Conservation (phyloP, 192 early-diverging fungal genomes). For the Geosiphon pyriformis region DNA sequence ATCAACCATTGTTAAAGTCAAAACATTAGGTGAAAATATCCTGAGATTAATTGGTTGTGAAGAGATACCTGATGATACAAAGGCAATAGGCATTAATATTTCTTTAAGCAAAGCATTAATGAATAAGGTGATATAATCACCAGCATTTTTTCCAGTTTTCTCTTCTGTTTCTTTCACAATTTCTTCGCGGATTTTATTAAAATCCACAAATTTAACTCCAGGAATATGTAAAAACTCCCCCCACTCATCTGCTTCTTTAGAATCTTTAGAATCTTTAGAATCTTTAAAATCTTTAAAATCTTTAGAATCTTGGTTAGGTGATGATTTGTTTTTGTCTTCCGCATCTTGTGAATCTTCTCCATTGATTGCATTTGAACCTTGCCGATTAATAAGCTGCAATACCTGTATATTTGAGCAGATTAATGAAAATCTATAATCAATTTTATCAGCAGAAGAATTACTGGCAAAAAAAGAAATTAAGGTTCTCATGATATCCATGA, state of each 20-base stretch:
- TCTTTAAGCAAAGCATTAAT: neutral
- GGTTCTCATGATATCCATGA: no score
- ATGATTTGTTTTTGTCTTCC: constrained; percentile 2
- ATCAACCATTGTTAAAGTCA: constrained; percentile 98
- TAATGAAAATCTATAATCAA: no score
- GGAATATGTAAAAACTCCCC: constrained; percentile 99
- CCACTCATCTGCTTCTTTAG: constrained; percentile 79
- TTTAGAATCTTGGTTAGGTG: constrained; percentile 25
- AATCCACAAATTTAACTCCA: constrained; percentile 92
- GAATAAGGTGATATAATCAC: constrained; percentile 20
- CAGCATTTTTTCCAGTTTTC: constrained; percentile 76
- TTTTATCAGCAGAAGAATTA: no score
- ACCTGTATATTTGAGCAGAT: constrained; percentile 39
- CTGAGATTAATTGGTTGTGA: constrained; percentile 95
- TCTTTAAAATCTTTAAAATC: no score
- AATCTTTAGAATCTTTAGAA: constrained; percentile 39
- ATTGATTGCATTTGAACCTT: no score
- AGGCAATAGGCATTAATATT: constrained; percentile 1
- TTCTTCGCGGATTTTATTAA: constrained; percentile 95
- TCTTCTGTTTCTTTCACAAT: constrained; percentile 79
- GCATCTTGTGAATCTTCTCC: constrained; percentile 8
- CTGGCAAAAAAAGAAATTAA: neutral
- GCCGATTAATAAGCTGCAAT: constrained; percentile 95
- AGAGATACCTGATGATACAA: constrained; percentile 66
- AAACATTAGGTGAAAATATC: constrained; percentile 95